phyloP scores from a whole-genome alignment of 169 alveolate species.

The Amoebophrya sp. region DNA sequence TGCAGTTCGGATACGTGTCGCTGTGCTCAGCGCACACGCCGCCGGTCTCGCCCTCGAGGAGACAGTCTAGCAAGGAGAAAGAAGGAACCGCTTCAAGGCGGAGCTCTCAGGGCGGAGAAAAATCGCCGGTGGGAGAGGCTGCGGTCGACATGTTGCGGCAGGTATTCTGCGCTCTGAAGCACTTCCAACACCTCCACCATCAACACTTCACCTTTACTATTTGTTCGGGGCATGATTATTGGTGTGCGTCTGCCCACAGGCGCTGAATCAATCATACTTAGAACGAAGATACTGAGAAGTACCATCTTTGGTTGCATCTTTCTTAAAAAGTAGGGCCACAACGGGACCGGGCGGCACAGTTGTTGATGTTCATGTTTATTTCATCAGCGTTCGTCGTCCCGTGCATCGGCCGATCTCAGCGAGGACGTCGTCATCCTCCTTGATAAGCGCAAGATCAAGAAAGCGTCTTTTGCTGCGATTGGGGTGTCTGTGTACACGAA shows the following conservation, averaged over 20 bases:
- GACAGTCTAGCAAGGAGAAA: too few species aligned
- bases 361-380: too few species aligned
- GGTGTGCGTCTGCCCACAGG: not conserved
- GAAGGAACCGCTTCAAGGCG: too few species aligned
- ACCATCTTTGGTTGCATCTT: not conserved
- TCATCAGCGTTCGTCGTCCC: too few species aligned
- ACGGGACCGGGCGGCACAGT: not conserved
- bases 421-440: not conserved
- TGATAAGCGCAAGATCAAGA: not conserved
- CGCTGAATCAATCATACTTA: not conserved
- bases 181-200: too few species aligned
- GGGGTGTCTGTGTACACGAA: not conserved
- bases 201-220: too few species aligned
- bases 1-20: not conserved
- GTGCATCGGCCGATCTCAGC: not conserved
- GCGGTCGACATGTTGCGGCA: too few species aligned
- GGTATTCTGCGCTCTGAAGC: too few species aligned
- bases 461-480: not conserved
- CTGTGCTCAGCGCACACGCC: not conserved
- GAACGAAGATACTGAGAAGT: not conserved
- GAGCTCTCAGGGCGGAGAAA: too few species aligned
- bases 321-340: not conserved
- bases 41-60: not conserved
- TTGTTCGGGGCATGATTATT: too few species aligned
- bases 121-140: too few species aligned